These are phyloP conservation scores for Cryptosporidium canis DNA, from an alignment of 169 alveolate species.

Conservation along the genomic window DNA sequence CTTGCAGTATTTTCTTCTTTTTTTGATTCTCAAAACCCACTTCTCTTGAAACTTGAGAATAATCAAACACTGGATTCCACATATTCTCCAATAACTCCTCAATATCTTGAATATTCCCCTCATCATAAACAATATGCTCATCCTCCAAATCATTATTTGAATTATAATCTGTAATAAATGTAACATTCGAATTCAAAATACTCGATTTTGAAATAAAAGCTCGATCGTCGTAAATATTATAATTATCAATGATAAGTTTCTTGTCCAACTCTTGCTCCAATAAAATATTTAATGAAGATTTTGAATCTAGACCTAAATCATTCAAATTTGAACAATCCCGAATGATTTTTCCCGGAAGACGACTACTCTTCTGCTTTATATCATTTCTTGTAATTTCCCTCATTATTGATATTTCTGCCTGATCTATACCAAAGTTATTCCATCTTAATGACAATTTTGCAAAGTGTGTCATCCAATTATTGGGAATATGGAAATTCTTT, in stretches of 20 bases:
- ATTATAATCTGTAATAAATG: conserved; percentile 1
- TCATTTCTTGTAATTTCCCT: neutral
- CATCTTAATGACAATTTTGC: conserved; percentile 68
- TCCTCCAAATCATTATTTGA: conserved; percentile 15
- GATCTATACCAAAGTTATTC: conserved; percentile 47
- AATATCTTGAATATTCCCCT: conserved; percentile 21
- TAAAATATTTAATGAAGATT: conserved; percentile 14
- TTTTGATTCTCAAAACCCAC: neutral
- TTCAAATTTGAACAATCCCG: neutral
- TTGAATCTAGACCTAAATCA: neutral
- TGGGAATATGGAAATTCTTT: conserved; percentile 54
- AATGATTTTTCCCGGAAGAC: neutral
- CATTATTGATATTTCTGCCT: neutral
- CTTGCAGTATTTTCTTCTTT: neutral
- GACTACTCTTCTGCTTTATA: neutral
- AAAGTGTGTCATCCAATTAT: conserved; percentile 48
- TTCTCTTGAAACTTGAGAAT: neutral
- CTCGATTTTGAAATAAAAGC: conserved; percentile 26
- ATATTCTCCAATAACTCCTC: conserved; percentile 36
- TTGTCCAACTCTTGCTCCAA: conserved; percentile 18
- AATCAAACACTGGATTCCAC: conserved; percentile 48
- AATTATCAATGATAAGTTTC: neutral
- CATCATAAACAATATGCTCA: conserved; percentile 13
- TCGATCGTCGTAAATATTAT: conserved; percentile 2
- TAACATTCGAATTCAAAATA: neutral